Conservation (phyloP, 73 alveolate species). For the Paramecium octaurelia region DNA sequence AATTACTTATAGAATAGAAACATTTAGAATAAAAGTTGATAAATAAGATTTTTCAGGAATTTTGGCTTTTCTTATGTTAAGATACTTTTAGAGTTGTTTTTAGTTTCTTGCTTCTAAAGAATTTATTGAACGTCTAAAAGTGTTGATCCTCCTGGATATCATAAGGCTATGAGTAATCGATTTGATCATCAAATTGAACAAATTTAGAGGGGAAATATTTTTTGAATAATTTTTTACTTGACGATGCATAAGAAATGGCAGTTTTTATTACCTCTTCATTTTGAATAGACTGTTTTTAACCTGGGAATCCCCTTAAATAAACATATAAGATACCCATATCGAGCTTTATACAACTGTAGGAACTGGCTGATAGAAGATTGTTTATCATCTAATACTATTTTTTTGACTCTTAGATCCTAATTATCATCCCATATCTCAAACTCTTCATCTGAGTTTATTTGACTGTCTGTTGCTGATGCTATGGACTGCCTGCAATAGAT, state of each 20-base stretch:
- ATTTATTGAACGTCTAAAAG: neutral
- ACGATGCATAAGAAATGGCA: constrained; percentile 12
- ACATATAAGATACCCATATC: neutral
- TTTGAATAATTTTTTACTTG: neutral
- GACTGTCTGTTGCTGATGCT: neutral
- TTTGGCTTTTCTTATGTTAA: neutral
- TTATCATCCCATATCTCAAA: constrained; percentile 27
- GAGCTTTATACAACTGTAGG: neutral
- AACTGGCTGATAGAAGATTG: neutral
- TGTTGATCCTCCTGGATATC: neutral
- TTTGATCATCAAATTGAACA: neutral
- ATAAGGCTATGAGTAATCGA: constrained; percentile 32
- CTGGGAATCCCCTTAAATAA: constrained; percentile 18
- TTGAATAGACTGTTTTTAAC: neutral
- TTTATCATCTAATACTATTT: neutral
- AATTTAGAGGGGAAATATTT: constrained; percentile 30
- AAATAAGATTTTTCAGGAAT: neutral
- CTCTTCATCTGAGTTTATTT: neutral
- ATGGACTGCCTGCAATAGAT: neutral
- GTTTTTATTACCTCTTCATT: constrained; percentile 25
- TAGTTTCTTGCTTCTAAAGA: neutral
- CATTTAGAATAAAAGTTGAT: neutral
- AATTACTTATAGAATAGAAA: neutral
- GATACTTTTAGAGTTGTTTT: neutral
- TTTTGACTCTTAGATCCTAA: constrained; percentile 10